Evolutionary conservation across 2,329 filamentous ascomycete genomes (phyloP), one percentile per base, ranked within the genome.

Genomic region (Cladosporium sp.): DNA sequence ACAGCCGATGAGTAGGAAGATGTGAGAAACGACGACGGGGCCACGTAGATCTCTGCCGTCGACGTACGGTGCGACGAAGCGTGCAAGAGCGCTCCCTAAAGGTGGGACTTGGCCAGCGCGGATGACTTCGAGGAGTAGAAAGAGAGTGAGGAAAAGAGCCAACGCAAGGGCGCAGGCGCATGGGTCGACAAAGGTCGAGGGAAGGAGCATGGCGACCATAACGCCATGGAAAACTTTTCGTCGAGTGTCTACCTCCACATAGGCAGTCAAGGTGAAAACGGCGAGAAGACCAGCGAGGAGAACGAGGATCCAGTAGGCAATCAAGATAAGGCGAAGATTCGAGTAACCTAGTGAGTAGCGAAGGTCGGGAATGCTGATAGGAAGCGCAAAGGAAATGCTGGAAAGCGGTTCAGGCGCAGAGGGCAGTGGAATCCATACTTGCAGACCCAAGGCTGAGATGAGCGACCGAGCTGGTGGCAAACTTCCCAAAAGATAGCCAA

Each of bases 191-290:
- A 83, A 96, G 2, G 85, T 87, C 1, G 88, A 83, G 0, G 93
- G 91, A 2, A 97, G 77, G 50, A 98, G 84, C 88, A 98, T 96
- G 50, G 83, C 83, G 7, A 97, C 92, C 86, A 97, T 97, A 78
- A 92, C 95, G 59, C 94, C 94, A 68, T 98, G 93, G 67, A 98
- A 98, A 19, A 97, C 88, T 69, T 98, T 98, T 43, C 93, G 83
- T 43, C 93, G 82, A 1, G 93, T 98, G 69, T 98, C 93, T 40
- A 98, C 92, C 69, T 96, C 91, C 57, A 87, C 91, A 43, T 88
- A 74, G 35, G 85, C 87, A 46, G 93, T 80, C 7, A 96, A 88
- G 3, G 87, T 75, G 8, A 82, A 71, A n/a, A 96, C 90, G 1
- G 88, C 74, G 1, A 82, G 69, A 30, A 97, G 76, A 1, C 92